phyloP scores from a whole-genome alignment of 371 early-diverging fungal species.

The Thermomucor indicae-seudaticae region DNA sequence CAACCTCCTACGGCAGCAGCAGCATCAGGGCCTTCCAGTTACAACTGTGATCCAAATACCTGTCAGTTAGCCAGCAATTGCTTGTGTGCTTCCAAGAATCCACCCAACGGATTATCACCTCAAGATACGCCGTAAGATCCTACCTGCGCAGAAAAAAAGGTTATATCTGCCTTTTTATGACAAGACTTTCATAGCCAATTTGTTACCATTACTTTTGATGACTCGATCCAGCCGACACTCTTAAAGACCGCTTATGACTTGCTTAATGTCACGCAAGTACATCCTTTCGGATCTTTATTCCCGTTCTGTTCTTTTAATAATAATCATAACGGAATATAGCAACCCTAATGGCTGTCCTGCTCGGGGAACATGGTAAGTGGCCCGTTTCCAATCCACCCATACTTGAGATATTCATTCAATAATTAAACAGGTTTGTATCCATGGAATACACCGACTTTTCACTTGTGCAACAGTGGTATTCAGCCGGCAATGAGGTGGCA shows the following conservation, averaged over 20 bases:
- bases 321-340: conserved; percentile 15
- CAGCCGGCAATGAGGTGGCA: conserved; percentile 63
- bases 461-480: conserved; percentile 66
- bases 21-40: conserved; percentile 14
- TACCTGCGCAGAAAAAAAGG: not conserved
- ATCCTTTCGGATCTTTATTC: not conserved
- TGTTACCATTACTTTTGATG: conserved; percentile 66
- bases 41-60: conserved; percentile 53
- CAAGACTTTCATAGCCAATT: conserved; percentile 31
- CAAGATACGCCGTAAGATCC: conserved; percentile 52
- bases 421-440: conserved; percentile 44
- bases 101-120: conserved; percentile 54
- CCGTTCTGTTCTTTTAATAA: not conserved
- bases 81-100: conserved; percentile 55
- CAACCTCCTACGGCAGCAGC: conserved; percentile 8
- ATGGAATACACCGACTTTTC: conserved; percentile 63
- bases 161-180: not conserved
- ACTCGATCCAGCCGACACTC: conserved; percentile 53
- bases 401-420: not conserved
- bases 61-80: conserved; percentile 61
- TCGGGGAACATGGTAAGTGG: conserved; percentile 41
- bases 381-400: not conserved
- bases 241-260: conserved; percentile 25
- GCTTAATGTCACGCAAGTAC: conserved; percentile 36
- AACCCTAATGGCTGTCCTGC: conserved; percentile 67